Conservation (phyloP, 139 green algal species). For the Picochlorum sp. region DNA sequence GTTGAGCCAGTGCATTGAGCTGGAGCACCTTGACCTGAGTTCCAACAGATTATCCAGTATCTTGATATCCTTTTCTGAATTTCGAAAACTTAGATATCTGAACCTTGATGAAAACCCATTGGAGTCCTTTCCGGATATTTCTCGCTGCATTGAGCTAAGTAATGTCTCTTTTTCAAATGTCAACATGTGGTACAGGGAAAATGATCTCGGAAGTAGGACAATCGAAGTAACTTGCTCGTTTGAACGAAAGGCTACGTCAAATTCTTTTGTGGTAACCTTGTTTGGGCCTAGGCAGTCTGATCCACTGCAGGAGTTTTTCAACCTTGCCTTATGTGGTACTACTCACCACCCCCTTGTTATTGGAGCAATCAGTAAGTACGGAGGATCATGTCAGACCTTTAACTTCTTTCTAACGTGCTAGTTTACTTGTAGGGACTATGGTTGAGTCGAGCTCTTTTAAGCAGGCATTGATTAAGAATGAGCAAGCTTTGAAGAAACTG, state of each 20-base stretch:
- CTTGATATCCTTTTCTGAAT: conserved; percentile 48
- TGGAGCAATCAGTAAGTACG: conserved; percentile 56
- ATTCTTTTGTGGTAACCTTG: conserved; percentile 1
- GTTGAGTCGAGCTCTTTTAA: too few relatives aligned
- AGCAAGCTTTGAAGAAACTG: conserved; percentile 80
- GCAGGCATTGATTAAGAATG: conserved; percentile 35
- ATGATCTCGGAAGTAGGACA: too few relatives aligned
- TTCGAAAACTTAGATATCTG: conserved; percentile 36
- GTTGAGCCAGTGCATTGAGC: conserved; percentile 47
- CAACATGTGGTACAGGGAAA: conserved; percentile 22
- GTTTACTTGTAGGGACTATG: too few relatives aligned
- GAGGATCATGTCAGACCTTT: not conserved
- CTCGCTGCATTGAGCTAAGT: conserved; percentile 53
- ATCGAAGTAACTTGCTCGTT: too few relatives aligned
- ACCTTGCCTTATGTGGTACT: conserved; percentile 72
- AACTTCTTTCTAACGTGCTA: too few relatives aligned
- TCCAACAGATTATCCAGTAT: conserved; percentile 68
- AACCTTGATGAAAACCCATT: conserved; percentile 83
- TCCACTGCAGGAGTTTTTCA: conserved; percentile 71
- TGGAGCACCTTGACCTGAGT: conserved; percentile 79
- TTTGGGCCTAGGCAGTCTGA: conserved; percentile 31
- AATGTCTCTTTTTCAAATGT: conserved; percentile 72
- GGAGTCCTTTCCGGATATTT: conserved; percentile 89
- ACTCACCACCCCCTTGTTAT: conserved; percentile 80
- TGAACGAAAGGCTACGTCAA: not conserved